These are phyloP conservation scores for Amesomyces nigricolor DNA, from an alignment of 2,329 filamentous ascomycete species.

Conservation along the genomic window DNA sequence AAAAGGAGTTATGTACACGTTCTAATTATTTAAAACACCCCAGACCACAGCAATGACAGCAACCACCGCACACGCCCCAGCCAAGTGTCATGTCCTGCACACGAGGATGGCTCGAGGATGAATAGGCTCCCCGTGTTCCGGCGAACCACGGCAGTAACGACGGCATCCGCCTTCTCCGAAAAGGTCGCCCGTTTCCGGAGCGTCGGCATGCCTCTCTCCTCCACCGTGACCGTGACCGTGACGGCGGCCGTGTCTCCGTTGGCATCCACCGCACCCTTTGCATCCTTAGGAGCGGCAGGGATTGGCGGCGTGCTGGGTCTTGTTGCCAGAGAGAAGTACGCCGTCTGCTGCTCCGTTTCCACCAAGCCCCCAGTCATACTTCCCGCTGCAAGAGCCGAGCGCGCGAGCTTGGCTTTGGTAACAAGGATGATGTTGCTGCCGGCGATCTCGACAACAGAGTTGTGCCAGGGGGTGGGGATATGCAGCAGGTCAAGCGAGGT, in stretches of 20 bases:
- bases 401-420: conserved; percentile 18
- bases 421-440: conserved; percentile 15
- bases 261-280: neutral
- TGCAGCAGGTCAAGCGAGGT: conserved; percentile 19
- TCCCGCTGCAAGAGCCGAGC: conserved; percentile 13
- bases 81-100: conserved; percentile 1
- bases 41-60: conserved; percentile 10
- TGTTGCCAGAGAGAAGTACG: conserved; percentile 9
- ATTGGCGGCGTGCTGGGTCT: neutral
- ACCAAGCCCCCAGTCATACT: conserved; percentile 11
- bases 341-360: neutral
- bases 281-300: neutral
- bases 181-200: conserved; percentile 1
- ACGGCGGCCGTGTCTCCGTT: neutral
- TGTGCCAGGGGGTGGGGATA: conserved; percentile 22
- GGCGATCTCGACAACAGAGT: conserved; percentile 16
- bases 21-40: neutral
- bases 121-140: conserved; percentile 2
- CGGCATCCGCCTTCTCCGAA: conserved; percentile 6
- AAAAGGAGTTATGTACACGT: too few relatives aligned
- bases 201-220: neutral
- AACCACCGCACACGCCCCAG: conserved; percentile 5
- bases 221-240: neutral
- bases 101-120: neutral
- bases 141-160: conserved; percentile 6